A percentile compares a stretch with the other conserved stretches of the same genome.
phyloP scores from a whole-genome alignment of 208 protist genomes.

The Crithidia sp. region DNA sequence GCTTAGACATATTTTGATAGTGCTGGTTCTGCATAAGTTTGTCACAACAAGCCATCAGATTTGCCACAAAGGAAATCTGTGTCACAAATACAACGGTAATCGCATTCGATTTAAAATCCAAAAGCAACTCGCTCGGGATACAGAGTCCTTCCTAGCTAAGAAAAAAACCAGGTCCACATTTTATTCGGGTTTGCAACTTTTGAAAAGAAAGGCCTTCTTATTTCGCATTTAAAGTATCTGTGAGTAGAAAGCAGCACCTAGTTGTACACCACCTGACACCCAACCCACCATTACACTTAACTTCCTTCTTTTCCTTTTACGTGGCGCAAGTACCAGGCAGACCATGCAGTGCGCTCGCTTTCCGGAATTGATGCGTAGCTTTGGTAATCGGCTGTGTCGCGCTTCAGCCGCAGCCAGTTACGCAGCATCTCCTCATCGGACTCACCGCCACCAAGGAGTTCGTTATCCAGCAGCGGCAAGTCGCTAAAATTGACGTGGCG shows the following conservation, averaged over 20 bases:
- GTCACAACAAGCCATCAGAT: too few species aligned
- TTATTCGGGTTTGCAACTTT: too few species aligned
- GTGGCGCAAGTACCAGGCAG: conserved; percentile 82
- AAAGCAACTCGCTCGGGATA: too few species aligned
- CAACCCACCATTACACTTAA: background rate
- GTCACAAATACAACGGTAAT: too few species aligned
- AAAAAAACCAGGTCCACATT: too few species aligned
- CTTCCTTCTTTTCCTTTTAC: conserved; percentile 34
- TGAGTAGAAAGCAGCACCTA: background rate
- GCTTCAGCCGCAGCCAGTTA: conserved; percentile 57
- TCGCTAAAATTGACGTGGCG: conserved; percentile 44
- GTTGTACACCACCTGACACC: background rate
- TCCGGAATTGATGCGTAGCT: conserved; percentile 72
- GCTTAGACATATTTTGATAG: too few species aligned
- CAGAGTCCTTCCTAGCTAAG: too few species aligned
- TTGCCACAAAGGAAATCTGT: too few species aligned
- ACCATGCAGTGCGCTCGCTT: conserved; percentile 66
- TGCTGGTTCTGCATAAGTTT: too few species aligned
- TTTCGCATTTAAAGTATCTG: too few species aligned
- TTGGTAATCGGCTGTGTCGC: conserved; percentile 68
- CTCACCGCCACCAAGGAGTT: conserved; percentile 48
- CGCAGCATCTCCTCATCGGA: conserved; percentile 40
- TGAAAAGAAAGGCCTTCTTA: too few species aligned
- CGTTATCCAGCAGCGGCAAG: conserved; percentile 48
- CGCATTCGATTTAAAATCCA: too few species aligned